Evolutionary conservation across 345 rosid genomes (phyloP).

Genomic region (Salix dunnii): DNA sequence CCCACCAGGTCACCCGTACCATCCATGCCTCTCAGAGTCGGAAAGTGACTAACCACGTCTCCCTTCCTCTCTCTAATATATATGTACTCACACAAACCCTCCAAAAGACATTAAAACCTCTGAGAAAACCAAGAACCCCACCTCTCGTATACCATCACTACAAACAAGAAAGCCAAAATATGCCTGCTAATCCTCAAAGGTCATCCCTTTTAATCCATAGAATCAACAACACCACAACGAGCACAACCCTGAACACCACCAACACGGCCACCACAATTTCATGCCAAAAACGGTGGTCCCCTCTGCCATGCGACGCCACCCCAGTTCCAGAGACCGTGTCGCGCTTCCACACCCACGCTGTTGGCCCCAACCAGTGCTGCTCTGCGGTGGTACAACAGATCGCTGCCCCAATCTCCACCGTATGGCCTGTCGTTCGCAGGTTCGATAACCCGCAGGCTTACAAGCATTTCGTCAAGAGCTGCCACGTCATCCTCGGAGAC

Average conservation of each 20-base stretch:
- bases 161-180: not conserved
- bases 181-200: conserved; percentile 28
- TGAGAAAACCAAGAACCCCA: not conserved
- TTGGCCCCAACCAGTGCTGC: conserved; percentile 38
- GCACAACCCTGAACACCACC: conserved; percentile 4
- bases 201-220: conserved; percentile 32
- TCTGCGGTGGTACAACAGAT: conserved; percentile 29
- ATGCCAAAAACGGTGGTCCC: conserved; percentile 28
- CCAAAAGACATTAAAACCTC: not conserved
- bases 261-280: not conserved
- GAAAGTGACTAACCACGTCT: conserved; percentile 9
- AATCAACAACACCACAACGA: conserved; percentile 17
- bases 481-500: conserved; percentile 29
- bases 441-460: conserved; percentile 36
- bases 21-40: not conserved
- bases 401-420: conserved; percentile 35
- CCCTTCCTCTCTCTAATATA: conserved; percentile 1
- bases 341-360: conserved; percentile 18
- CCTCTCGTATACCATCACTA: not conserved
- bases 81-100: not conserved
- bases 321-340: conserved; percentile 22
- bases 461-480: conserved; percentile 36
- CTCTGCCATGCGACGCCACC: conserved; percentile 17
- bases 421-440: conserved; percentile 30
- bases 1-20: not conserved